Conservation (phyloP, 2,329 filamentous ascomycete species). For the Elsinoe perseae region DNA sequence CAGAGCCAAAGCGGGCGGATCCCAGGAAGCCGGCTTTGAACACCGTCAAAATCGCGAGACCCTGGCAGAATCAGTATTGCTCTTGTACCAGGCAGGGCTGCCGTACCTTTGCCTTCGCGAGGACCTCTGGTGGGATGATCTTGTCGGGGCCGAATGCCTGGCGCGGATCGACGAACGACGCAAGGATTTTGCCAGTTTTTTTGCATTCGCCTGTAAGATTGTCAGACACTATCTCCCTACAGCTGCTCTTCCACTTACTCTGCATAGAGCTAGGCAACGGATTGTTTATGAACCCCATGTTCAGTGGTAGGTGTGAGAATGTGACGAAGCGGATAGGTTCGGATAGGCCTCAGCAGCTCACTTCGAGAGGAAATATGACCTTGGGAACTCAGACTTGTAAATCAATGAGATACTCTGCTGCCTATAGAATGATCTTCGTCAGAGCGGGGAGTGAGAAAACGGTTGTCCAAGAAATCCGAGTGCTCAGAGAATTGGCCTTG, state of each 20-base stretch:
- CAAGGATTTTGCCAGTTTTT: conserved; percentile 92
- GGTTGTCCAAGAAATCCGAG: conserved; percentile 3
- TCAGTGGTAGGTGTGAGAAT: conserved; percentile 16
- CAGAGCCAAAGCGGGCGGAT: conserved; percentile 72
- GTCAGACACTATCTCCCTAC: not conserved
- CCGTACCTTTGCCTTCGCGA: conserved; percentile 78
- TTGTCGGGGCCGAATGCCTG: conserved; percentile 95
- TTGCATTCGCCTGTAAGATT: conserved; percentile 74
- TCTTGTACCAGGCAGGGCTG: conserved; percentile 17
- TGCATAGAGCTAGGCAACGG: conserved; percentile 47
- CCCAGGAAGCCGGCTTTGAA: conserved; percentile 82
- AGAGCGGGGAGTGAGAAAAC: not conserved
- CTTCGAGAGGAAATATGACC: not conserved
- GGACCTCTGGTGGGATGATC: conserved; percentile 83
- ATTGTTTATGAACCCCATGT: conserved; percentile 46
- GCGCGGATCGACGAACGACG: conserved; percentile 86
- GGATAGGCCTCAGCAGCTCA: not conserved
- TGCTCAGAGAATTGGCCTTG: not conserved
- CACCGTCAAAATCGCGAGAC: conserved; percentile 77
- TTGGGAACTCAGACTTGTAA: not conserved
- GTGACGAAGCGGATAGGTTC: conserved; percentile 2
- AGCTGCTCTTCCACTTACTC: conserved; percentile 35
- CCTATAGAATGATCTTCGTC: conserved; percentile 9
- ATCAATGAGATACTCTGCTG: conserved; percentile 8
- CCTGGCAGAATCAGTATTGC: conserved; percentile 37